Evolutionary conservation across 805 yeast species (phyloP).

Genomic region (Hanseniaspora lindneri): DNA sequence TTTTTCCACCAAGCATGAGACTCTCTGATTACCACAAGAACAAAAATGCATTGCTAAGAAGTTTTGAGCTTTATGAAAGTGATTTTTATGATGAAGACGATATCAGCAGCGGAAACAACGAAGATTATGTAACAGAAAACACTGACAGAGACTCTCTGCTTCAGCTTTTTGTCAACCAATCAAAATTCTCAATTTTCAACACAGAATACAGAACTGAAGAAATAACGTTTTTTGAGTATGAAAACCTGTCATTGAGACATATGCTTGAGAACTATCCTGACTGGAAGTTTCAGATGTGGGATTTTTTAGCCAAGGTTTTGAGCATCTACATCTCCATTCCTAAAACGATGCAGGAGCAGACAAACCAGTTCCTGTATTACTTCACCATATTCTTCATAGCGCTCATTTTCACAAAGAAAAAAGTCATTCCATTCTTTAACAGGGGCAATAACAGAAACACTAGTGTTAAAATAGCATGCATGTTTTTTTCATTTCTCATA

Average conservation of each 20-base stretch:
- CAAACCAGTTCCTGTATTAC: conserved; percentile 36
- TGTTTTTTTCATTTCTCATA: conserved; percentile 22
- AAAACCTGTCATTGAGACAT: neutral
- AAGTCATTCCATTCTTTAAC: conserved; percentile 26
- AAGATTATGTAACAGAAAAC: neutral
- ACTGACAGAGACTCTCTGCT: neutral
- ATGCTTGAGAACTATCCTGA: conserved; percentile 5
- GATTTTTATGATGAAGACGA: neutral
- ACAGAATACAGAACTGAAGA: neutral
- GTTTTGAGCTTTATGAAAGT: neutral
- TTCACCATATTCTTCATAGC: conserved; percentile 36
- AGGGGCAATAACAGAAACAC: conserved; percentile 21
- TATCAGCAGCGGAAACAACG: too few species aligned
- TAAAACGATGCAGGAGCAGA: conserved; percentile 18
- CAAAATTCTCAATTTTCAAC: conserved; percentile 2
- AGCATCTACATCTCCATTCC: conserved; percentile 18
- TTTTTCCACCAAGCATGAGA: conserved; percentile 6
- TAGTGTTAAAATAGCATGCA: neutral
- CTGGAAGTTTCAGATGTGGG: conserved; percentile 15
- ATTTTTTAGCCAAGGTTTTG: conserved; percentile 6
- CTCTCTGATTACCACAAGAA: neutral
- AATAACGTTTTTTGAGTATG: conserved; percentile 9
- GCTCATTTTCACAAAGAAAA: conserved; percentile 40
- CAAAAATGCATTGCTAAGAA: neutral
- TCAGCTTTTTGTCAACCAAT: conserved; percentile 5